phyloP scores from a whole-genome alignment of 352 stramenopile species.

The Pilasporangium apinafurcum region DNA sequence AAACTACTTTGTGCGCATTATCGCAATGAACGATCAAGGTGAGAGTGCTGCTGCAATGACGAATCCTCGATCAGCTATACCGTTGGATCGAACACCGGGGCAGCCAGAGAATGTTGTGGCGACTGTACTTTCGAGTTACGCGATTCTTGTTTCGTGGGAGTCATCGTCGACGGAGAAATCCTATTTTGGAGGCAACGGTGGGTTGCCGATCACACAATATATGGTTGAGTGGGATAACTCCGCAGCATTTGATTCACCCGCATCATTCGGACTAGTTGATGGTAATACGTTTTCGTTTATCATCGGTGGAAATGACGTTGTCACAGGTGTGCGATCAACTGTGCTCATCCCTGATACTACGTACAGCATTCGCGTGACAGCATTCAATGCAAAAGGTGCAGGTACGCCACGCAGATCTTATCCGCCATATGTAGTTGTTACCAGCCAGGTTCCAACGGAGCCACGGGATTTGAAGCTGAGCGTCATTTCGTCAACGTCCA shows the following conservation, averaged over 20 bases:
- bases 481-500: slow-evolving; percentile 56
- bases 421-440: slow-evolving; percentile 39
- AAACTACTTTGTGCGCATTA: slow-evolving; percentile 87
- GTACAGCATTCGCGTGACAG: slow-evolving; percentile 73
- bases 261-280: slow-evolving; percentile 55
- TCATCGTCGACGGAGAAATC: slow-evolving; percentile 73
- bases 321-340: slow-evolving; percentile 88
- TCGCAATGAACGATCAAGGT: slow-evolving; percentile 89
- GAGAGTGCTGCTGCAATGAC: slow-evolving; percentile 39
- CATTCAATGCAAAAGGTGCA: slow-evolving; percentile 76
- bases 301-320: slow-evolving; percentile 90
- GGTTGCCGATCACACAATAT: slow-evolving; percentile 91
- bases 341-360: slow-evolving; percentile 71
- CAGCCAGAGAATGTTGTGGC: slow-evolving; percentile 49
- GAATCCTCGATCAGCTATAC: slow-evolving; percentile 40
- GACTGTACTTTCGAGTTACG: slow-evolving; percentile 82
- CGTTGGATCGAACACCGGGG: slow-evolving; percentile 73
- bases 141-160: slow-evolving; percentile 90
- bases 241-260: slow-evolving; percentile 85
- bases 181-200: slow-evolving; percentile 89
- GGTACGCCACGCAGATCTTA: slow-evolving; percentile 25
- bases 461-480: slow-evolving; percentile 49
- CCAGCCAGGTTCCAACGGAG: slow-evolving; percentile 56
- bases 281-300: slow-evolving; percentile 51
- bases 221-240: slow-evolving; percentile 94